Base-by-base conservation (phyloP, 768 basidiomycete genomes). In the Termitomyces sp. region DNA sequence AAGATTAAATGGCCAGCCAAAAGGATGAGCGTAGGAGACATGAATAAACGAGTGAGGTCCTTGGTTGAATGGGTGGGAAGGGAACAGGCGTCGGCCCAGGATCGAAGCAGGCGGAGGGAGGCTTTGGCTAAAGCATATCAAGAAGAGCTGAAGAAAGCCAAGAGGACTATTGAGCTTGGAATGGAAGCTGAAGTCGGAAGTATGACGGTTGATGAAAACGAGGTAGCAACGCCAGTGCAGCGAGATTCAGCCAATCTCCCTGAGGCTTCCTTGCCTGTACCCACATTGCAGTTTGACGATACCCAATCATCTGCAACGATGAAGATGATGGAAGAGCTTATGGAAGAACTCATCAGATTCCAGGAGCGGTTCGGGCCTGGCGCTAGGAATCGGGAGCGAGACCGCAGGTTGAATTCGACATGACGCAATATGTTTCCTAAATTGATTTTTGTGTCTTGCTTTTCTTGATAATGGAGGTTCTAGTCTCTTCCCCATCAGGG, bases 61-160 rank as follows among this genome's bases (percentile, higher is more conserved):
- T 79, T 98, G 48, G 85, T 96, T 20, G 95, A 97, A 67, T 98
- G 91, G 86, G 93, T 97, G n/a, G 91, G 89, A 30, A 79, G 93
- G 57, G 90, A 93, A 67, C 91, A 93, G 71, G 90, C 88, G 8
- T 84, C 78, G 62, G 87, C 88, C 10, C 76, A 81, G 37, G 91
- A 92, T 68, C 83, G 91, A 43, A 79, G 79, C 30, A 79, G 89
- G 63, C 76, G 91, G 60, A 79, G 81, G 62, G 86, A 88, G 48
- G 86, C 90, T 2, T 69, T 93, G 59, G 82, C 84, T 57, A 82
- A 78, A 46, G 79, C 82, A 2, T 69, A 89, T 30, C 69, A 71
- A 26, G 75, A 76, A 46, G 74, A 61, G 39, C 10, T 51, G 30
- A 62, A 56, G 47, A 53, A 52, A 47, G 26, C 37, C 53, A 58